Base-by-base conservation (phyloP, 2,329 filamentous ascomycete genomes). In the Chaetomium strumarium region DNA sequence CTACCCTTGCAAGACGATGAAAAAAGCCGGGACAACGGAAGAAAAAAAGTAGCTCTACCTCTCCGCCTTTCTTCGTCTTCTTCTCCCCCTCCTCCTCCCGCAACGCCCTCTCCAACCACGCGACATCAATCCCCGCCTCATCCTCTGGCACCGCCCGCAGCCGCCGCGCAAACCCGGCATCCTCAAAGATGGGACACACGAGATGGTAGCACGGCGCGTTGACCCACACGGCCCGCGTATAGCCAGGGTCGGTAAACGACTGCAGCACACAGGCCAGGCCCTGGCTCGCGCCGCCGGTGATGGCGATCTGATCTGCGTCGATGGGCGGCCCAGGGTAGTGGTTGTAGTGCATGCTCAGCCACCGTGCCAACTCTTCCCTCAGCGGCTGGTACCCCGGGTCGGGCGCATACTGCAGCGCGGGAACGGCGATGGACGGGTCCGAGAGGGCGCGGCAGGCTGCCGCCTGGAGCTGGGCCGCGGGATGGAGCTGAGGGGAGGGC, bases 211-310 rank as follows among this genome's bases (percentile, higher is more conserved):
- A 86, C 5, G 91, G 91, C 17, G 86, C 83, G 1, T 90, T 82
- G 68, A 91, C 79, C 86, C 88, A 96, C 10, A 95, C 75, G 59
- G 81, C 81, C 42, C 79, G 75, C 1, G 91, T 96, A 63, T 84
- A 85, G 2, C 75, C 69, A 1, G 88, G 86, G 66, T 96, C 91
- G 0, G 89, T 87, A 64, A 86, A 96, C 30, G 86, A 86, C 67
- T 86, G 81, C 46, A 96, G 71, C 4, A 95, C 72, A 63, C 83
- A 86, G 0, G 86, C 89, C 2, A 95, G 68, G 64, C 85, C 90
- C 74, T 95, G 90, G 59, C 83, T 88, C 3, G 91, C 91, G 14
- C 91, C 91, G 41, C 90, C 90, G 0, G 88, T 88, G 65, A 96
- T 85, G 64, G 84, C 87, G 49, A 96, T 85, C 31, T 88, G 78